phyloP scores from a whole-genome alignment of 176 grass and related monocot genomes.

The Aechmea fasciata region DNA sequence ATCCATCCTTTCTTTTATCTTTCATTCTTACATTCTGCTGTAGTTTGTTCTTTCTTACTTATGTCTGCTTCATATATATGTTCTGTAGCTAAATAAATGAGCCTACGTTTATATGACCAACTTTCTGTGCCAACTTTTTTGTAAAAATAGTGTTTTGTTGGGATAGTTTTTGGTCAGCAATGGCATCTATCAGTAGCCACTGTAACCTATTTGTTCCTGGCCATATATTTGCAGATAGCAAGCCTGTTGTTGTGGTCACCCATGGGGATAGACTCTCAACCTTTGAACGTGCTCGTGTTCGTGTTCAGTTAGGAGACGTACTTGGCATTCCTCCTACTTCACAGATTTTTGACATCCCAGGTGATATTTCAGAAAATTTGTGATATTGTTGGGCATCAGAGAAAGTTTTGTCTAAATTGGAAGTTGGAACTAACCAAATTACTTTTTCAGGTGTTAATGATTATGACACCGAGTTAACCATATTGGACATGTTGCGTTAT shows the following conservation, averaged over 20 bases:
- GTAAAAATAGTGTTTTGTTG: too few relatives aligned
- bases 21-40: too few relatives aligned
- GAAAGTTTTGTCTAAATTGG: background rate
- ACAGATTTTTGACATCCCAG: conserved; percentile 62
- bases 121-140: too few relatives aligned
- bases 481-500: conserved; percentile 62
- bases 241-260: conserved; percentile 51
- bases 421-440: background rate
- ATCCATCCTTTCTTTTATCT: too few relatives aligned
- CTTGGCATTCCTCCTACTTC: conserved; percentile 39
- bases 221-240: conserved; percentile 38
- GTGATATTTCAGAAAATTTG: conserved; percentile 13
- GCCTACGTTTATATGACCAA: background rate
- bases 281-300: conserved; percentile 29
- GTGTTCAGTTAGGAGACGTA: conserved; percentile 32
- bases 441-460: conserved; percentile 37
- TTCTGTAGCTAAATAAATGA: too few relatives aligned
- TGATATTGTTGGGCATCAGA: background rate
- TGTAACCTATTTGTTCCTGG: background rate
- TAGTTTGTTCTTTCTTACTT: too few relatives aligned
- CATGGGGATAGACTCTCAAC: conserved; percentile 42
- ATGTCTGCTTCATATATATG: too few relatives aligned
- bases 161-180: background rate
- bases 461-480: conserved; percentile 34
- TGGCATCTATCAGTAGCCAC: background rate